Evolutionary conservation across 768 basidiomycete genomes (phyloP), one percentile per base, ranked within the genome.

Genomic region (Agaricus bisporus): DNA sequence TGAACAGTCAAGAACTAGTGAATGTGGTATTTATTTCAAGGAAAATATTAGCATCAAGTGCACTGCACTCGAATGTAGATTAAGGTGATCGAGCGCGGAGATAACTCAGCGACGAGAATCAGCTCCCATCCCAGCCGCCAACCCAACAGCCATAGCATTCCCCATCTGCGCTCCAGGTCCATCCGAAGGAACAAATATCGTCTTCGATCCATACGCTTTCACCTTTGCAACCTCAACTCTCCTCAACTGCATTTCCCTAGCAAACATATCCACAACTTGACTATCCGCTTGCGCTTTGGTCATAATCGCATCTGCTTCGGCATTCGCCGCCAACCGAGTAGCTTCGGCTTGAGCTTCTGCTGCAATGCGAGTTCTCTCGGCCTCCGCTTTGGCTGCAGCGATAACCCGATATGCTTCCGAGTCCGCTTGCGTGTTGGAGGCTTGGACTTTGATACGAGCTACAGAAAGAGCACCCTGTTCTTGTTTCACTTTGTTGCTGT

Each of bases 401-500:
- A 91, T 79, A 54, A 86, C 74, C 49, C 77, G 72, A 64, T 91
- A 91, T 0, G 88, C 89, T 42, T 88, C 81, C 0, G 87, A 74
- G 64, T 91, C 89, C 14, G 89, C 83, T 66, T 83, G 72, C 0
- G 88, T 79, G 55, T 76, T 78, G 41, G 74, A 79, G 5, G 80
- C 57, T 64, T 87, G 76, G 1, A 86, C 87, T 61, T 83, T 87
- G 71, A 91, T 88, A 41, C 78, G 80, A 15, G 88, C 83, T 10
- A 91, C 90, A 9, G 83, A 72, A 46, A 91, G 76, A 14, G 84
- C 75, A 59, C 89, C 90, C 67, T 92, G 82, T 65, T 91, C 86
- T 60, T 88, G 85, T 68, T 91, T 91, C 61, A 91, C 84, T 65
- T 86, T 85, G 70, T 91, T 92, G 69, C 84, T 86, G 63, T 92